Base-by-base conservation (phyloP, 1,284 basidiomycete species). In the Malassezia psittaci region DNA sequence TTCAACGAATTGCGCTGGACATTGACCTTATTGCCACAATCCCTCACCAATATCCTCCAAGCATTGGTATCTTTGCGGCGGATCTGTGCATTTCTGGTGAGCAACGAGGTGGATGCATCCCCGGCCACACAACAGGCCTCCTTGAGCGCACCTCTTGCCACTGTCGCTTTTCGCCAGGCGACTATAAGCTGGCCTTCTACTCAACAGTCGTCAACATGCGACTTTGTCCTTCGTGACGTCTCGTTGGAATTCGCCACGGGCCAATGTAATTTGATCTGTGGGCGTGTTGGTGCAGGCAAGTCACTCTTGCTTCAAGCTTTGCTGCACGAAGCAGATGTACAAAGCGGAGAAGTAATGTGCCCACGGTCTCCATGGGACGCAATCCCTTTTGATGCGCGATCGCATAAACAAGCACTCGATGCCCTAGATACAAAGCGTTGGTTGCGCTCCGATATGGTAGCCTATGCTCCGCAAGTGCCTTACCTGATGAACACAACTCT, bases 51-150 rank as follows among this genome's bases (percentile, higher is more conserved):
- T 42, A 55, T 72, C 8, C 58, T 78, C 9, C 73, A 88, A 80
- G 81, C 85, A 0, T 79, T 82, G 19, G 86, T 93, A 3, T 82
- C 86, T 0, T 72, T 91, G 24, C 81, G 87, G 48, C 85, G 90
- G 47, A 87, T 93, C 54, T 80, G 86, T 29, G 83, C 81, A 0
- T 93, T 85, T 75, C 79, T 93, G 10, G 15, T 45, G 79, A 80
- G 5, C 88, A 91, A 73, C 86, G 87, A 42, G 90, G 91, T 74
- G 85, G 88, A 3, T 78, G 82, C 85, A 83, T 37, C 33, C 48
- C 7, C 55, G 16, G 44, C 7, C 29, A 6, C 42, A 15, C 41
- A 12, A 11, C 41, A 5, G 15, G 21, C 50, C 7, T 32, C 18
- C 35, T 32, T 39, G 38, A 21, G 12, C 35, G 29, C 19, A 32